Evolutionary conservation across 2,329 filamentous ascomycete genomes (phyloP), one percentile per base, ranked within the genome.

Genomic region (Phyllosticta capitalensis): DNA sequence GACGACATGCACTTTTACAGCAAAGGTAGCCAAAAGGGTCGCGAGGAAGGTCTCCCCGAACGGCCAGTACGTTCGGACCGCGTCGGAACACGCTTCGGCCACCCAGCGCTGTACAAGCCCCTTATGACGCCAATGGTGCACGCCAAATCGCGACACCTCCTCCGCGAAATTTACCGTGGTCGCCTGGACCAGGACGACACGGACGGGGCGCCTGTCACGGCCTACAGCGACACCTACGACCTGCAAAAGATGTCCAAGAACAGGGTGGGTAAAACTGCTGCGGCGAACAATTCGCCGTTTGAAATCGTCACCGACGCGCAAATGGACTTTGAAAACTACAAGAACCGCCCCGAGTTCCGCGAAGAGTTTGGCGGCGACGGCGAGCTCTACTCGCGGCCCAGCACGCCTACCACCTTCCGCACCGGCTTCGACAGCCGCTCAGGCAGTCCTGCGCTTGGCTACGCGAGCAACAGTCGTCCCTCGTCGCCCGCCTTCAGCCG

Each of bases 121-220:
- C 80, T 97, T 20, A 92, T 92, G 66, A 95, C 91, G 0, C 92
- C 92, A 2, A 96, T 97, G 92, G 92, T 97, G 3, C 88, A 95
- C 67, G 88, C 90, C 58, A 95, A 89, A 73, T 90, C 90, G 2
- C 89, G 94, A 67, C 91, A 94, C 61, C 81, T 94, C 49, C 81
- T 99, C 9, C 86, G 87, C n/a, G 84, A 88, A 51, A 81, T 99
- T 55, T 96, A 96, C 71, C 85, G 85, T 22, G 92, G 92, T 10
- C 86, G 92, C 4, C 75, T 95, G 22, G 86, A 90, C 60, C 82
- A 83, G 24, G n/a, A n/a, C n/a, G 79, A 79, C 1, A 38, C 69
- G 0, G 70, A 67, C 61, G 80, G 79, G n/a, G 77, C 81, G 0
- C 77, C 79, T 59, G 78, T 84, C 26, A 87, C 84, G 49, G 88